A percentile compares a stretch with the other conserved stretches of the same genome.
phyloP scores from a whole-genome alignment of 306 rosid genomes.

The Astragalus membranaceus region DNA sequence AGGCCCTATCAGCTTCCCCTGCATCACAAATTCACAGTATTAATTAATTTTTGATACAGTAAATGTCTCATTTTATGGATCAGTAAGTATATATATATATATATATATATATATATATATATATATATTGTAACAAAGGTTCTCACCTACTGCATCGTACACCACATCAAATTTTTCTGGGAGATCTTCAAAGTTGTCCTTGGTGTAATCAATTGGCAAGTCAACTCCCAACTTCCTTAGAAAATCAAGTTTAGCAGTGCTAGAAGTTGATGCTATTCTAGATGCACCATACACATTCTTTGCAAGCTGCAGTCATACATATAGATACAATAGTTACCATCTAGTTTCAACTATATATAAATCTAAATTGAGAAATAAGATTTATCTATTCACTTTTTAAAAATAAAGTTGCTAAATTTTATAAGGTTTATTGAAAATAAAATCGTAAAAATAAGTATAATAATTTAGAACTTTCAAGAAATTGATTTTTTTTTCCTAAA shows the following conservation, averaged over 20 bases:
- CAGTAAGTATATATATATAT: neutral
- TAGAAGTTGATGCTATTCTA: constrained; percentile 63
- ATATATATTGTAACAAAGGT: neutral
- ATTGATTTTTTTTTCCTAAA: too few relatives aligned
- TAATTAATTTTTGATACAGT: too few relatives aligned
- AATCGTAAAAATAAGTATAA: too few relatives aligned
- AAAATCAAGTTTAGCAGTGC: constrained; percentile 43
- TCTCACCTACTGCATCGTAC: constrained; percentile 60
- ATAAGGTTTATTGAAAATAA: too few relatives aligned
- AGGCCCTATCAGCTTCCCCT: constrained; percentile 47
- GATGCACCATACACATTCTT: constrained; percentile 73
- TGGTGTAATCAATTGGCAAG: constrained; percentile 71
- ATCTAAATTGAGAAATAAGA: too few relatives aligned
- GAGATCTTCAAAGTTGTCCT: constrained; percentile 53
- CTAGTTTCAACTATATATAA: too few relatives aligned
- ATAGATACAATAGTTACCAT: too few relatives aligned
- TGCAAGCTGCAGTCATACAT: constrained; percentile 46
- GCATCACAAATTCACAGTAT: neutral
- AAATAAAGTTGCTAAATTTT: too few relatives aligned
- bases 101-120: neutral
- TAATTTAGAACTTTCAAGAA: too few relatives aligned
- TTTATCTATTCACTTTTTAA: too few relatives aligned
- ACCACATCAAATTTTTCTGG: constrained; percentile 68
- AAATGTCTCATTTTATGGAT: too few relatives aligned
- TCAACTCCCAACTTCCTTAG: constrained; percentile 66